Conservation (phyloP, 352 stramenopile species). For the Pythium biforme region DNA sequence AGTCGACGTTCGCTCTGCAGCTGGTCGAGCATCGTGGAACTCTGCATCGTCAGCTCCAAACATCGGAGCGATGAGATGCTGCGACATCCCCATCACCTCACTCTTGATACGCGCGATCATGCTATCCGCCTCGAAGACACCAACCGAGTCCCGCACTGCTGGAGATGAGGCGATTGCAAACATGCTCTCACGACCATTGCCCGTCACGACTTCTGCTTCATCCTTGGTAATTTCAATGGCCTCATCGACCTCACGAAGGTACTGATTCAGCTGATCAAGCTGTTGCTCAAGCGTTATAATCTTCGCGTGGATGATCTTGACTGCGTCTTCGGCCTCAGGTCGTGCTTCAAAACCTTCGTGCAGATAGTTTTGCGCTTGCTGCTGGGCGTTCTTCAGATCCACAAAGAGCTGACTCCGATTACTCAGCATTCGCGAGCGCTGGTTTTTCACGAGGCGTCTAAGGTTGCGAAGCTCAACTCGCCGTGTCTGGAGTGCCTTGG, state of each 20-base stretch:
- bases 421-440: conserved; percentile 75
- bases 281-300: conserved; percentile 77
- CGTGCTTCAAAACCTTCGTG: conserved; percentile 79
- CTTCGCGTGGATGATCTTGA: conserved; percentile 82
- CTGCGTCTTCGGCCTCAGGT: conserved; percentile 71
- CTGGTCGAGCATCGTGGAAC: conserved; percentile 76
- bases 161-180: conserved; percentile 38
- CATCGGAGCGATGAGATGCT: conserved; percentile 70
- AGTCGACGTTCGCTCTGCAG: conserved; percentile 33
- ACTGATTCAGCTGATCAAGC: conserved; percentile 56
- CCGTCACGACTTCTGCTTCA: conserved; percentile 49
- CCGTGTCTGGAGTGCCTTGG: conserved; percentile 58
- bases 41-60: conserved; percentile 82
- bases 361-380: conserved; percentile 82
- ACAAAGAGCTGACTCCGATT: conserved; percentile 81
- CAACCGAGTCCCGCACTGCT: conserved; percentile 2
- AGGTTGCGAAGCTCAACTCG: conserved; percentile 71
- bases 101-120: conserved; percentile 61
- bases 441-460: conserved; percentile 77
- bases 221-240: conserved; percentile 66
- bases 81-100: conserved; percentile 70
- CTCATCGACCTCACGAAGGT: conserved; percentile 72
- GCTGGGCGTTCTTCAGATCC: conserved; percentile 76
- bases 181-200: conserved; percentile 52
- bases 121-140: conserved; percentile 24